Evolutionary conservation across 331 rosid genomes (phyloP), one percentile per base, ranked within the genome.

Genomic region (Rhamnella rubrinervis): DNA sequence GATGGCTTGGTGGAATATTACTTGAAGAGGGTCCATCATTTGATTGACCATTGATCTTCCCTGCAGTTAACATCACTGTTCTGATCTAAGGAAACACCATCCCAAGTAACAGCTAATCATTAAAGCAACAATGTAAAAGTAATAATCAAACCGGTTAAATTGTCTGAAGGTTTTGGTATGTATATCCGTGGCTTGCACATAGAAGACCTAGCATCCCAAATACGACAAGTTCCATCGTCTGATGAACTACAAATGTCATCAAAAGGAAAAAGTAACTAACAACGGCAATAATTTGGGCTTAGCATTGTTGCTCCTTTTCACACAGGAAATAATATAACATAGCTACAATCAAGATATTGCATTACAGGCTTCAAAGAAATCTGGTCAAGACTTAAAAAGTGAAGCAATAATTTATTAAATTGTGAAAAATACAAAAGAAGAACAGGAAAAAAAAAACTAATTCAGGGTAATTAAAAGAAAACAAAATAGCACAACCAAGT

Each of bases 191-290:
- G 88, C 56, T 76, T 86, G 72, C 69, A 64, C 52, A 68, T 89
- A 60, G 96, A 85, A 70, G 21, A 71, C 75, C 97, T 85, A 41
- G 96, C 97, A 80, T 92, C 96, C 97, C 97, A 92, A 70, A 92
- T 82, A 80, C 96, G 84, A 80, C 97, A 92, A 60, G 96, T 89
- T 77, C 97, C 97, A 78, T 92, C 96, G 71, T 92, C 97, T 1
- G 97, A 92, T 66, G 97, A 85, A 78, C 97, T 92, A 65, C 68
- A 75, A 17, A 69, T 28, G 65, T 38, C 35, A 75, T 21, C 65
- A 55, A 61, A 40, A 66, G 28, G 55, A 61, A 63, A 75, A 58
- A 55, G 66, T 28, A 63, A 68, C 25, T 60, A 65, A 65, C 55
- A 66, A 49, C 20, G 31, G 4, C 35, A 31, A 31, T 31, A 57